Evolutionary conservation across 148 eudicot species (phyloP).

Genomic region (Chenopodium album): DNA sequence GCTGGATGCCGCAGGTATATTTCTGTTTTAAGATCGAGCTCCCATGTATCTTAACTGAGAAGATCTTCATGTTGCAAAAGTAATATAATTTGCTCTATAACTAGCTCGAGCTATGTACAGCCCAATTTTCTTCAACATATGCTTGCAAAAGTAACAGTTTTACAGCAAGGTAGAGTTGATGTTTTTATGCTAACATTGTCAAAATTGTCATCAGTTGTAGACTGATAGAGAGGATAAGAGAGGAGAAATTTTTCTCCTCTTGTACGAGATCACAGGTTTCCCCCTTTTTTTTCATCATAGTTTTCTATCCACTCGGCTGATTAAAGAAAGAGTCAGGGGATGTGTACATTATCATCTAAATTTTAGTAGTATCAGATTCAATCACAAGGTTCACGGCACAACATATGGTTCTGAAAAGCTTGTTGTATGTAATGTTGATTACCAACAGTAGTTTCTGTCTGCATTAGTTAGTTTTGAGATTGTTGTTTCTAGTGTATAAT

Average conservation of each 20-base stretch:
- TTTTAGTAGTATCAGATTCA: background rate
- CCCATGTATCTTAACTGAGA: conserved; percentile 8
- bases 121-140: conserved; percentile 14
- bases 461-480: background rate
- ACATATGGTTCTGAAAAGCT: background rate
- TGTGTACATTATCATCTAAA: background rate
- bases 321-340: background rate
- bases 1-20: conserved; percentile 28
- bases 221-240: background rate
- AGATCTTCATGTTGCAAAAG: conserved; percentile 10
- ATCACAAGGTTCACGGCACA: background rate
- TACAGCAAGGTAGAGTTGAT: conserved; percentile 10
- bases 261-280: background rate
- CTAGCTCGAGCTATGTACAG: conserved; percentile 30
- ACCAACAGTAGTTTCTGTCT: background rate
- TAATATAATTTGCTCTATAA: conserved; percentile 4
- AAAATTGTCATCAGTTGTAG: conserved; percentile 1
- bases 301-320: background rate
- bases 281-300: background rate
- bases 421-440: background rate
- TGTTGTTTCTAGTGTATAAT: background rate
- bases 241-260: background rate
- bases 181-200: background rate
- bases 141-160: conserved; percentile 12
- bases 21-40: conserved; percentile 8